Percentiles rank a stretch among this genome's conserved stretches.
Conservation (phyloP, 2,329 filamentous ascomycete genomes). For the Pestalotiopsis sp. region DNA sequence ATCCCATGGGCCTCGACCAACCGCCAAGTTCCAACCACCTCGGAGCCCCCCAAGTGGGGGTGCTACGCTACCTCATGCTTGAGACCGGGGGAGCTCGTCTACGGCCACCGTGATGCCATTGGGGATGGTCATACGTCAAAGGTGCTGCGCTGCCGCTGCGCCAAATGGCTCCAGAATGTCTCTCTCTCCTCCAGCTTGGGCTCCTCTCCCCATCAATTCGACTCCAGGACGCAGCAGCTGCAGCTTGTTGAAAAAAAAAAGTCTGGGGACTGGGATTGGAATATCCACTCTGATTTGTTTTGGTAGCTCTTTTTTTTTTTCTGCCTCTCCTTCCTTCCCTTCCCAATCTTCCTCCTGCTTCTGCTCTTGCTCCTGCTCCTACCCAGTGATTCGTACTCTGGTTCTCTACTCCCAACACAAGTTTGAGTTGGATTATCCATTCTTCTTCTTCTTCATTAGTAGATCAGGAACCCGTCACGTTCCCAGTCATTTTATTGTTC, state of each 20-base stretch:
- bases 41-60: neutral
- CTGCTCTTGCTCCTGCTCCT: neutral
- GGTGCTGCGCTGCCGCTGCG: neutral
- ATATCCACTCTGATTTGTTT: neutral
- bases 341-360: neutral
- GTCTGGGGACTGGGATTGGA: neutral
- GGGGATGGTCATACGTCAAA: neutral
- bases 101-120: neutral
- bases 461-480: neutral
- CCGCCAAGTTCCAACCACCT: neutral
- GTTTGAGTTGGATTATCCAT: neutral
- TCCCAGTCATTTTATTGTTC: neutral
- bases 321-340: neutral
- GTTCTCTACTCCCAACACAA: neutral
- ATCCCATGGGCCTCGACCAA: neutral
- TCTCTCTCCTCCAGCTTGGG: neutral
- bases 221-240: constrained; percentile 1
- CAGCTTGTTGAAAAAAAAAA: neutral
- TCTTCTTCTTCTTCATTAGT: neutral
- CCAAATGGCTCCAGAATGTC: neutral
- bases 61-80: neutral
- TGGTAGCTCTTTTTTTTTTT: neutral
- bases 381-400: neutral
- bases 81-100: neutral
- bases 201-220: neutral